Evolutionary conservation across 768 basidiomycete genomes (phyloP).

Genomic region (Exidia glandulosa): DNA sequence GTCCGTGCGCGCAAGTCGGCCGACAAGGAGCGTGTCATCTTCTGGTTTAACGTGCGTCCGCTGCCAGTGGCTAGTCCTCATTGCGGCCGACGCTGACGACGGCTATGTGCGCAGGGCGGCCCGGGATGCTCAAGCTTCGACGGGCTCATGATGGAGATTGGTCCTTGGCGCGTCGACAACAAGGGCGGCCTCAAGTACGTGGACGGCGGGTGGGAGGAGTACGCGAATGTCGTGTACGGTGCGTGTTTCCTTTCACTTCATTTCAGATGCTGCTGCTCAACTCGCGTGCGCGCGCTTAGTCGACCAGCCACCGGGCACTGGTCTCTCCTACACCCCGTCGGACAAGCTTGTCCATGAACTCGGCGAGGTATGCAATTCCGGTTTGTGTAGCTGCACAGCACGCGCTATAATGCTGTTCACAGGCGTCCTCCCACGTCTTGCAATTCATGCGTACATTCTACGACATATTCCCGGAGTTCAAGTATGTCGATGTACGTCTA

Average conservation of each 20-base stretch:
- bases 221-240: slow-evolving; percentile 89
- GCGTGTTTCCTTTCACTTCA: slow-evolving; percentile 20
- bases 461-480: slow-evolving; percentile 80
- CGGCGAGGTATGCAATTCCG: slow-evolving; percentile 36
- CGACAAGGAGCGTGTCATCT: slow-evolving; percentile 83
- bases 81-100: background rate
- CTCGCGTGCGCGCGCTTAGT: slow-evolving; percentile 48
- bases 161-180: slow-evolving; percentile 76
- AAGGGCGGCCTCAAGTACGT: slow-evolving; percentile 57
- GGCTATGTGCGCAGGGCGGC: slow-evolving; percentile 50
- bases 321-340: slow-evolving; percentile 82
- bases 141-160: slow-evolving; percentile 97
- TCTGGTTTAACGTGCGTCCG: slow-evolving; percentile 93
- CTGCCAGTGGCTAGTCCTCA: background rate
- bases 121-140: slow-evolving; percentile 98
- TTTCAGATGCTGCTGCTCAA: background rate
- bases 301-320: slow-evolving; percentile 95
- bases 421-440: slow-evolving; percentile 72
- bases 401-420: slow-evolving; percentile 1
- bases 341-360: slow-evolving; percentile 76
- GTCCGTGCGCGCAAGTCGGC: slow-evolving; percentile 76
- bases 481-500: slow-evolving; percentile 62
- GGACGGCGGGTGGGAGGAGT: slow-evolving; percentile 96
- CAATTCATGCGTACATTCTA: slow-evolving; percentile 86
- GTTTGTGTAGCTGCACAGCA: background rate